A percentile compares a stretch with the other conserved stretches of the same genome.
Evolutionary conservation across 352 stramenopile species (phyloP).

Genomic region (Phytophthora quininea): DNA sequence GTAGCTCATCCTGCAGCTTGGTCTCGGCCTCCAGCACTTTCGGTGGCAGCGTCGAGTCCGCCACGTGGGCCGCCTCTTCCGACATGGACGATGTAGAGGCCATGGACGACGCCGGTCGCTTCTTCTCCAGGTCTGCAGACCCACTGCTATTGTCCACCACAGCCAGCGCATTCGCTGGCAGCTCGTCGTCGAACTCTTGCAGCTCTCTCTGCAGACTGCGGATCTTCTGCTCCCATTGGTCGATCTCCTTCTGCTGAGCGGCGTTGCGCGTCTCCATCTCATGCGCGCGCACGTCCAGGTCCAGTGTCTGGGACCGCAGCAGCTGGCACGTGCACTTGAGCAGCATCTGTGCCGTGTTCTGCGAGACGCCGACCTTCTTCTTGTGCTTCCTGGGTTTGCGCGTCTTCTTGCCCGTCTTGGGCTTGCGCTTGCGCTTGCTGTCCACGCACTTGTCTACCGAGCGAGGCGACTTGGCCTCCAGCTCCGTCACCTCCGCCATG

Average conservation of each 20-base stretch:
- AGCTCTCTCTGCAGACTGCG: conserved; percentile 34
- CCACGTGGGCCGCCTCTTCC: neutral
- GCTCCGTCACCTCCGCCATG: neutral
- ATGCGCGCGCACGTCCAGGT: conserved; percentile 48
- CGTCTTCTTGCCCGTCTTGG: conserved; percentile 9
- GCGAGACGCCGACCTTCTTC: conserved; percentile 14
- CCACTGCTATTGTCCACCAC: neutral
- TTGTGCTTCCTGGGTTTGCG: neutral
- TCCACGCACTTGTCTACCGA: neutral
- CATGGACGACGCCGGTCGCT: neutral
- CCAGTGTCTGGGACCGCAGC: conserved; percentile 42
- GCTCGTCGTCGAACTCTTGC: conserved; percentile 33
- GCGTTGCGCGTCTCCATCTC: conserved; percentile 54
- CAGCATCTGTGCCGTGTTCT: conserved; percentile 41
- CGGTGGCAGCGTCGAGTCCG: conserved; percentile 32
- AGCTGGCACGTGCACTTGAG: conserved; percentile 50
- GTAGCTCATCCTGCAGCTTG: conserved; percentile 40
- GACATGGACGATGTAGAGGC: neutral
- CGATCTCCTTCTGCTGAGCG: conserved; percentile 32
- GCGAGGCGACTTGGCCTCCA: neutral
- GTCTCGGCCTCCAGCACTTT: conserved; percentile 27
- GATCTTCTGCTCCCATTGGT: conserved; percentile 49
- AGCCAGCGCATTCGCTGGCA: neutral
- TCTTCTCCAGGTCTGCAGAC: neutral
- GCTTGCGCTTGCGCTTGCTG: neutral